Evolutionary conservation across 805 yeast genomes (phyloP), one percentile per base, ranked within the genome.

Genomic region (Nadsonia fulvescens): DNA sequence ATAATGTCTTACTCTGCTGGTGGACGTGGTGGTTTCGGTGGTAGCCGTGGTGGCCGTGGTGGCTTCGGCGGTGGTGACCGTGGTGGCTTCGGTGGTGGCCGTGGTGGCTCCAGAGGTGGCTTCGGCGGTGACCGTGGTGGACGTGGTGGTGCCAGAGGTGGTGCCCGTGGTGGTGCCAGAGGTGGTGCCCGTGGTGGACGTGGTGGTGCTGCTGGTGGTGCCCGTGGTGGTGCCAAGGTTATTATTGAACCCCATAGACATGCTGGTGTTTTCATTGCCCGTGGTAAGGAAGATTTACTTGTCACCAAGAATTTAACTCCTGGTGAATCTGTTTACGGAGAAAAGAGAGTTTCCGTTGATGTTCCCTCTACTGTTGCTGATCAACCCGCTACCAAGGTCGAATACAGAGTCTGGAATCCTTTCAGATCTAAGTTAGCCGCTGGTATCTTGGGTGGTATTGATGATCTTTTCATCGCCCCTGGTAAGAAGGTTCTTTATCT

Each of bases 331-430:
- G 98, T 89, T 30, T 89, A 89, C 61, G 96, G 96, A 49, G 98
- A 89, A 63, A 89, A 89, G 71, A 72, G 96, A 64, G 66, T 89
- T 37, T 58, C 91, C 32, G 66, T 89, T 35, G 98, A 89, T 54
- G 94, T 78, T 52, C 93, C 95, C 39, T 68, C 86, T 32, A 69
- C 63, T 46, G 92, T 76, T 50, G 92, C 76, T 48, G 53, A 49
- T 16, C 40, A 33, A 5, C 48, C 46, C 12, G 78, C 72, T 32
- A 82, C 95, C 49, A 89, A 89, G 66, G 68, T 72, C 35, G 98
- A 89, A 65, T 89, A 89, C 73, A 83, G 98, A 70, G 98, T 89
- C 42, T 89, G 98, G 98, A 89, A 89, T 62, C 98, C 98, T 37
- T 89, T 89, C 77, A 77, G 98, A 73, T 86, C 96, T 33, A 89